phyloP scores from a whole-genome alignment of 306 rosid species.

The Rosa rugosa region DNA sequence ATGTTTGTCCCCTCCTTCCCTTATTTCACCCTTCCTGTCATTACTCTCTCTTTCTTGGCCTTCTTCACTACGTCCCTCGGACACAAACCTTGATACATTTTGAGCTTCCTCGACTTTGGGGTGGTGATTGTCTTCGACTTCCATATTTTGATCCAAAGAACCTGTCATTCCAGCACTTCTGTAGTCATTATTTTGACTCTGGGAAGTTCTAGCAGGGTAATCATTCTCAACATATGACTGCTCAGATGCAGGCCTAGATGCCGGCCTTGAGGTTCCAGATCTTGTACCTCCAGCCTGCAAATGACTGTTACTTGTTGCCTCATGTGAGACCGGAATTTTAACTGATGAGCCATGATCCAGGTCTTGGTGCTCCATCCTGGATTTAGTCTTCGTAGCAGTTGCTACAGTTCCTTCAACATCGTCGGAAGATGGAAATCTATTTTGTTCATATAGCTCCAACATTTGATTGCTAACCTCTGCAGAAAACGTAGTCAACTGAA shows the following conservation, averaged over 20 bases:
- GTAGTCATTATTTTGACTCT: conserved; percentile 56
- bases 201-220: conserved; percentile 45
- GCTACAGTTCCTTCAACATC: conserved; percentile 77
- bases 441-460: conserved; percentile 96
- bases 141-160: conserved; percentile 47
- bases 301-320: conserved; percentile 46
- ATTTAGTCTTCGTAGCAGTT: conserved; percentile 47
- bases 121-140: conserved; percentile 53
- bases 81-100: conserved; percentile 39
- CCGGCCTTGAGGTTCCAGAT: conserved; percentile 54
- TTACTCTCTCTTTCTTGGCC: conserved; percentile 57
- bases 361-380: conserved; percentile 58
- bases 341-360: conserved; percentile 21
- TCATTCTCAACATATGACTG: conserved; percentile 45
- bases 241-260: conserved; percentile 52
- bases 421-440: conserved; percentile 67
- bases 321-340: neutral
- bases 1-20: conserved; percentile 59
- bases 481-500: conserved; percentile 34
- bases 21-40: conserved; percentile 48
- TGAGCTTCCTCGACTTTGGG: conserved; percentile 43
- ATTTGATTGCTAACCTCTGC: conserved; percentile 99
- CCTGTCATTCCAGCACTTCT: conserved; percentile 55
- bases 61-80: conserved; percentile 47
- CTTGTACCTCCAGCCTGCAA: conserved; percentile 61